phyloP scores from a whole-genome alignment of 148 eudicot species.

The Vaccinium darrowii region DNA sequence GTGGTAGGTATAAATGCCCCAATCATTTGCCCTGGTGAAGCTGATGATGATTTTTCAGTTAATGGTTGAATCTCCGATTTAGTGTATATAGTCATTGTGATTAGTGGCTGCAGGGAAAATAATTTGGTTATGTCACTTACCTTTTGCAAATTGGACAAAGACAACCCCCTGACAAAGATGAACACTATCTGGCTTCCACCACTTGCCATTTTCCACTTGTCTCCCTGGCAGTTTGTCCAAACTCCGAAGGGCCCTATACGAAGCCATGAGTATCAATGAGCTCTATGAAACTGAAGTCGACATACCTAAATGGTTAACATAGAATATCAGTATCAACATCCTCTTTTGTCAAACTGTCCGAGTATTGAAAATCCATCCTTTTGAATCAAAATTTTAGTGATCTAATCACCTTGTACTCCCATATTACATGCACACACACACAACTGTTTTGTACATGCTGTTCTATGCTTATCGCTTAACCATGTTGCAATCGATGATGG shows the following conservation, averaged over 20 bases:
- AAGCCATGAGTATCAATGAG: background rate
- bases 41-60: background rate
- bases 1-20: background rate
- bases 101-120: background rate
- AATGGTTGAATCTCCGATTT: background rate
- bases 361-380: no score
- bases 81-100: background rate
- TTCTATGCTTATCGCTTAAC: constrained; percentile 22
- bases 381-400: background rate
- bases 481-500: constrained; percentile 37
- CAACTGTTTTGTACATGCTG: background rate
- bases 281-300: background rate
- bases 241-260: background rate
- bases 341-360: no score
- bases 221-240: background rate
- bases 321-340: no score
- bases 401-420: background rate
- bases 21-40: background rate
- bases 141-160: background rate
- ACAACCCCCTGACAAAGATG: background rate
- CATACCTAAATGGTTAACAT: no score
- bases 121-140: background rate
- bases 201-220: background rate
- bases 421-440: background rate
- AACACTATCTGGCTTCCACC: background rate